These are phyloP conservation scores for Didymella pomorum DNA, from an alignment of 2,329 filamentous ascomycete species.

Conservation along the genomic window DNA sequence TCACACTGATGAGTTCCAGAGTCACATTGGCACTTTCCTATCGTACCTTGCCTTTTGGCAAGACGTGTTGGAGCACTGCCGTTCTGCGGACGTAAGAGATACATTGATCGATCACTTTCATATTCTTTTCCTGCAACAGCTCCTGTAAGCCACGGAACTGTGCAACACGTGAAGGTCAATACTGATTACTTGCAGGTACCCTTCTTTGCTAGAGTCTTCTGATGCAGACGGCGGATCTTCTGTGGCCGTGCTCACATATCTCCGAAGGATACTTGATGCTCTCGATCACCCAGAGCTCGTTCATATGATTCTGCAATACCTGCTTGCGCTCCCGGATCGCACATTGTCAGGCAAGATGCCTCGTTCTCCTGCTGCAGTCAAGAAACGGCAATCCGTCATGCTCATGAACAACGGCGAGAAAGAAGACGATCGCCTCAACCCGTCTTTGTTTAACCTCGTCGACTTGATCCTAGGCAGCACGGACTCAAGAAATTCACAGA, in stretches of 20 bases:
- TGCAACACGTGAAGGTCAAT: not conserved
- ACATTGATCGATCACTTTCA: slow-evolving; percentile 97
- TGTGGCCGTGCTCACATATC: slow-evolving; percentile 92
- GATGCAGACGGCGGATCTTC: slow-evolving; percentile 97
- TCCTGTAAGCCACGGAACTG: slow-evolving; percentile 69
- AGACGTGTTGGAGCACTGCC: slow-evolving; percentile 94
- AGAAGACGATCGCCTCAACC: slow-evolving; percentile 78
- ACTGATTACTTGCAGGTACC: slow-evolving; percentile 69
- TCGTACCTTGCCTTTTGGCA: slow-evolving; percentile 98
- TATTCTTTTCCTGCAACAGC: slow-evolving; percentile 91
- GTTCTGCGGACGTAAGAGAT: slow-evolving; percentile 88
- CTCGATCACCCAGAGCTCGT: slow-evolving; percentile 94
- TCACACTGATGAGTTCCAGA: slow-evolving; percentile 76
- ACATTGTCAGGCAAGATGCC: slow-evolving; percentile 45
- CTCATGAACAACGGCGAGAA: slow-evolving; percentile 80
- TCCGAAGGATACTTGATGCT: slow-evolving; percentile 87
- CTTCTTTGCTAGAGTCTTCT: slow-evolving; percentile 93
- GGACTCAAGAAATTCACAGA: slow-evolving; percentile 84
- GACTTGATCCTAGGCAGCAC: slow-evolving; percentile 89
- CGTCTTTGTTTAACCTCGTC: slow-evolving; percentile 89
- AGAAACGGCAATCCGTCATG: slow-evolving; percentile 88
- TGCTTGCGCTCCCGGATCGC: slow-evolving; percentile 79
- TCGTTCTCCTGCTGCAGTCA: slow-evolving; percentile 68
- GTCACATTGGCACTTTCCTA: slow-evolving; percentile 91
- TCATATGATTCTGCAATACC: slow-evolving; percentile 89